phyloP scores from a whole-genome alignment of 2,329 filamentous ascomycete genomes.

The Clarireedia hainanense region DNA sequence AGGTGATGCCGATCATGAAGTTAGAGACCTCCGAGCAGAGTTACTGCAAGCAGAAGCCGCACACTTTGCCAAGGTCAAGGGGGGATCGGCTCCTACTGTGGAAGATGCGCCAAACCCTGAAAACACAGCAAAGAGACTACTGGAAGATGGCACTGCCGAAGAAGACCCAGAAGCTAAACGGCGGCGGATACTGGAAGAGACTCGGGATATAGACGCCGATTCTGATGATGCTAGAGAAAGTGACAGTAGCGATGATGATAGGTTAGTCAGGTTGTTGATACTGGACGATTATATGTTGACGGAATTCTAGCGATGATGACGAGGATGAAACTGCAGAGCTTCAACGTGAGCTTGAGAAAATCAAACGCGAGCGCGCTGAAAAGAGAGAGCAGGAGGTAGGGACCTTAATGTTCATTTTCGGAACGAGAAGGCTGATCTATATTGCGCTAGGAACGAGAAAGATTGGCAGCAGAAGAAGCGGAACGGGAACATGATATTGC shows the following conservation, averaged over 20 bases:
- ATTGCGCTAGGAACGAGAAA: slow-evolving; percentile 59
- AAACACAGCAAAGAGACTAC: slow-evolving; percentile 53
- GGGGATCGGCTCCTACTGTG: slow-evolving; percentile 40
- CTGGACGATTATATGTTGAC: slow-evolving; percentile 21
- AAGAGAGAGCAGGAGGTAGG: slow-evolving; percentile 65
- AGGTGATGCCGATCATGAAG: slow-evolving; percentile 60
- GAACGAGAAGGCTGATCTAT: background rate
- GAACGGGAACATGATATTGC: slow-evolving; percentile 83
- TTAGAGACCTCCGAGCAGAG: slow-evolving; percentile 81
- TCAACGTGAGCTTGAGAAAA: slow-evolving; percentile 88
- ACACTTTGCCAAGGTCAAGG: slow-evolving; percentile 79
- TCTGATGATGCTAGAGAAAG: slow-evolving; percentile 55
- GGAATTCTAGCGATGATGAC: slow-evolving; percentile 51
- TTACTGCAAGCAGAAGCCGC: slow-evolving; percentile 81
- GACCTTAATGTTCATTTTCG: background rate
- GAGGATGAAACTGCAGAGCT: slow-evolving; percentile 83
- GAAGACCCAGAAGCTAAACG: slow-evolving; percentile 74
- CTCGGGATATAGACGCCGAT: slow-evolving; percentile 79
- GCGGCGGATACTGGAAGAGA: slow-evolving; percentile 78
- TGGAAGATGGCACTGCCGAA: slow-evolving; percentile 41
- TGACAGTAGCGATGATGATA: slow-evolving; percentile 54
- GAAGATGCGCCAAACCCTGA: slow-evolving; percentile 48
- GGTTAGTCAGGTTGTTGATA: slow-evolving; percentile 27
- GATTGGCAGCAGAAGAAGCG: slow-evolving; percentile 73
- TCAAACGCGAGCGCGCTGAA: slow-evolving; percentile 73